Percentiles rank a stretch among this genome's conserved stretches.
These are phyloP conservation scores for Purshia tridentata DNA, from an alignment of 306 rosid genomes.

Conservation along the genomic window DNA sequence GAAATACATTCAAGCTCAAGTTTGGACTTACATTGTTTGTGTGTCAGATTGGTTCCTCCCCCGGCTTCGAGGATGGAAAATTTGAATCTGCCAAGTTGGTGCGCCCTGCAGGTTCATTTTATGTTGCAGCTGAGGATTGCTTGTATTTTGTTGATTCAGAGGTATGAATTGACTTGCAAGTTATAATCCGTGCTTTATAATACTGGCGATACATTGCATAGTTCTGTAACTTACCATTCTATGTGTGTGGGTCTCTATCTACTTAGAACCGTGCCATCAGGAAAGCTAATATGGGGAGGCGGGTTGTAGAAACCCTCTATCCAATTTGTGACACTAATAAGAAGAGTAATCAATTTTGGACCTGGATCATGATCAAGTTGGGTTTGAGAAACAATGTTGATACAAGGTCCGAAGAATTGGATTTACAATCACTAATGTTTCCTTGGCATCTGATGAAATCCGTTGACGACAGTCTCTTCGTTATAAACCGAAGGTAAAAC, in stretches of 20 bases:
- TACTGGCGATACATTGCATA: not conserved
- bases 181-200: not conserved
- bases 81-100: constrained; percentile 80
- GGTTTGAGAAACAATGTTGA: constrained; percentile 51
- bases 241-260: constrained; percentile 31
- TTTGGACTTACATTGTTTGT: constrained; percentile 25
- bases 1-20: not conserved
- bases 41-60: constrained; percentile 78
- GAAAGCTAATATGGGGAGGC: constrained; percentile 73
- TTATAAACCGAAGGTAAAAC: constrained; percentile 64
- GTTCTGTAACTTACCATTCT: constrained; percentile 29
- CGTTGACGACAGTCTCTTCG: constrained; percentile 49
- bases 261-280: constrained; percentile 88
- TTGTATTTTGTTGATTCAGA: constrained; percentile 90
- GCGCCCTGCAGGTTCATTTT: constrained; percentile 83
- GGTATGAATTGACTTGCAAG: constrained; percentile 46
- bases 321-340: constrained; percentile 45
- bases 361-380: constrained; percentile 59
- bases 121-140: constrained; percentile 63
- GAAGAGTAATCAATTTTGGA: constrained; percentile 51
- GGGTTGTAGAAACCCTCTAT: constrained; percentile 65
- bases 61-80: constrained; percentile 94
- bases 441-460: constrained; percentile 92
- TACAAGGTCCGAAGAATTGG: constrained; percentile 48
- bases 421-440: constrained; percentile 49